Percentiles rank a stretch among this genome's conserved stretches.
phyloP scores from a whole-genome alignment of 805 yeast species.

The Ogataea haglerorum region DNA sequence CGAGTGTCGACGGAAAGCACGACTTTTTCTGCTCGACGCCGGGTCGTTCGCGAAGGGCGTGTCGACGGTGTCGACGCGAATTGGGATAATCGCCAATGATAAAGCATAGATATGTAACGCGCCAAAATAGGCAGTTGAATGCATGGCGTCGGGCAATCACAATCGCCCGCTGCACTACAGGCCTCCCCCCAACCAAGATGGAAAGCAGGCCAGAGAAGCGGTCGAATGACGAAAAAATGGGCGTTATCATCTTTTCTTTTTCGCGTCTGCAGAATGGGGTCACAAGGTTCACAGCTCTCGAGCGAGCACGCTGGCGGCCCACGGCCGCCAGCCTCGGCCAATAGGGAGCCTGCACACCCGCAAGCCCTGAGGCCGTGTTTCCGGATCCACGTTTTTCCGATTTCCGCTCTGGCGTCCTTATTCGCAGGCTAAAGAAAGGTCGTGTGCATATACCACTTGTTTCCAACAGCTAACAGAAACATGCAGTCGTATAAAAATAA shows the following conservation, averaged over 20 bases:
- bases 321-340: not conserved
- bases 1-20: not conserved
- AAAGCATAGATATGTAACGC: slow-evolving; percentile 5
- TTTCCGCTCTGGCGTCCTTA: not conserved
- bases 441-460: slow-evolving; percentile 10
- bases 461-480: slow-evolving; percentile 1
- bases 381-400: not conserved
- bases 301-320: not conserved
- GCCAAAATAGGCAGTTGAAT: slow-evolving; percentile 2
- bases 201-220: not conserved
- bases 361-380: not conserved
- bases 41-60: not conserved
- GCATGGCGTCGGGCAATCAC: slow-evolving; percentile 4
- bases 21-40: not conserved
- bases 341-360: not conserved
- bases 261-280: not conserved
- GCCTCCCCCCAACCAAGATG: not conserved
- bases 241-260: slow-evolving; percentile 17
- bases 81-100: slow-evolving; percentile 3
- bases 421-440: not conserved
- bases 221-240: slow-evolving; percentile 1
- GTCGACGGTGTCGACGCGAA: not conserved
- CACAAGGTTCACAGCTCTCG: too few relatives aligned
- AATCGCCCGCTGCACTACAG: slow-evolving; percentile 2
- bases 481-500: slow-evolving; percentile 13